Evolutionary conservation across 768 basidiomycete species (phyloP), one percentile per base, ranked within the genome.

Genomic region (Neoboletus subvelutipes): DNA sequence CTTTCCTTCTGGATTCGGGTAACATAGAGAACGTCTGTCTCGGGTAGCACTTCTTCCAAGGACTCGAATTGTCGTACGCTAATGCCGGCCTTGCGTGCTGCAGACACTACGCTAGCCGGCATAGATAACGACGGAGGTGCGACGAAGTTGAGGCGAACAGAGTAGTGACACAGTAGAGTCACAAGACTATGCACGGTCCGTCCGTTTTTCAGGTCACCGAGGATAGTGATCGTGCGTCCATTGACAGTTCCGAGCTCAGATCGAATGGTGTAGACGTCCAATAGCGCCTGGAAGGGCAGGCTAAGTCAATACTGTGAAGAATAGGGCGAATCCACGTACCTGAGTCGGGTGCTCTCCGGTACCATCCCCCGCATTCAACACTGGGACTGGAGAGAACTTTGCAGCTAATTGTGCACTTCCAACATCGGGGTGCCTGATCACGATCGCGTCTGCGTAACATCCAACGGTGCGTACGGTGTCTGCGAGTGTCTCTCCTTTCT

Each of bases 171-270:
- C 5, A 99, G 83, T 10, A 98, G 80, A 10, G 90, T 89, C 64
- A 98, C 96, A 46, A 99, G 82, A 65, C 90, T 93, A 77, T 99
- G 97, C 2, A 98, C 96, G 0, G 97, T 99, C 45, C 97, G 86
- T 31, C 97, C 97, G 67, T 98, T 96, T 80, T 97, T 98, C 64
- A 99, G 80, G 71, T 99, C 97, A 50, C 97, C 97, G 11, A 99
- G 84, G 51, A 94, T 73, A 11, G 92, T 94, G 68, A 98, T 88
- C 15, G 91, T 94, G 50, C 91, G 88, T 39, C 95, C 97, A 69
- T 98, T 98, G 62, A 98, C 94, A 0, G 95, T 97, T 54, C 97
- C 97, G 50, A 99, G 82, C 74, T 99, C 97, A 48, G 94, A 97
- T 57, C 96, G 92, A 61, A 98, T 98, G 41, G 94, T 97, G 74